A percentile compares a stretch with the other conserved stretches of the same genome.
Evolutionary conservation across 192 early-diverging fungal genomes (phyloP).

Genomic region (Rhizophagus sp.): DNA sequence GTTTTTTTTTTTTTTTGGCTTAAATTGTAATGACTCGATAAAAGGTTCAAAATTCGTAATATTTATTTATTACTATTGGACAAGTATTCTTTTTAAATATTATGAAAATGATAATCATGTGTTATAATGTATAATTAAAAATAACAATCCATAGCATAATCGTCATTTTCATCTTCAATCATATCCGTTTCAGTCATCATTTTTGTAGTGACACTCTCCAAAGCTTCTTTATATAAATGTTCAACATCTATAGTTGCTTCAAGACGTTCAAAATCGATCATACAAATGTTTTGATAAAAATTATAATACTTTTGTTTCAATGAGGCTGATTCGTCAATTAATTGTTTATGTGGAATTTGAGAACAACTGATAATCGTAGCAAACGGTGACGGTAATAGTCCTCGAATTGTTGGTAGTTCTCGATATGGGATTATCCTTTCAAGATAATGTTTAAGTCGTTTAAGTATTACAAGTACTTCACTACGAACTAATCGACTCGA

Average conservation of each 20-base stretch:
- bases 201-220: conserved; percentile 43
- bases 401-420: not conserved
- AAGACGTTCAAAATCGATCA: conserved; percentile 44
- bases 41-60: too few species aligned
- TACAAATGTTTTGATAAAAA: conserved; percentile 38
- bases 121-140: not conserved
- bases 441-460: conserved; percentile 28
- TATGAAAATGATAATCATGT: not conserved
- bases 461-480: conserved; percentile 28
- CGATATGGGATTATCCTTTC: not conserved
- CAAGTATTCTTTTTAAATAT: too few species aligned
- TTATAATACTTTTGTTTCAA: conserved; percentile 25
- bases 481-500: conserved; percentile 31
- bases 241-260: conserved; percentile 48
- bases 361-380: too few species aligned
- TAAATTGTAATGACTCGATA: too few species aligned
- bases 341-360: not conserved
- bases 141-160: conserved; percentile 15
- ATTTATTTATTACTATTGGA: too few species aligned
- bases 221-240: conserved; percentile 55
- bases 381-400: not conserved
- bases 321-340: conserved; percentile 1
- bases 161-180: conserved; percentile 6
- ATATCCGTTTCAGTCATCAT: conserved; percentile 43
- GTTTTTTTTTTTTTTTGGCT: too few species aligned